A percentile compares a stretch with the other conserved stretches of the same genome.
Conservation (phyloP, 305 asterid genomes). For the Fraxinus dipetala region DNA sequence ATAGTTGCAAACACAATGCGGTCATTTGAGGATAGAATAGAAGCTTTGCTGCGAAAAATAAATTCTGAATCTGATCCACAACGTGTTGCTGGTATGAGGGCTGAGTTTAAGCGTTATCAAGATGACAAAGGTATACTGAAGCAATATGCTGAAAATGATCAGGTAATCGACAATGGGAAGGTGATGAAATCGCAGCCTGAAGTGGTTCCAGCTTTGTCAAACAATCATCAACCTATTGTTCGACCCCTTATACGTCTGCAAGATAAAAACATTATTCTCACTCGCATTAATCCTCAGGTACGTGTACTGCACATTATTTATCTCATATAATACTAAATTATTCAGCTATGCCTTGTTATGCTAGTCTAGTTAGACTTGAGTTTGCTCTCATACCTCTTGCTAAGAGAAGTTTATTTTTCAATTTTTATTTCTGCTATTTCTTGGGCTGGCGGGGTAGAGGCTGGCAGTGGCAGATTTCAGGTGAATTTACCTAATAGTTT, state of each 20-base stretch:
- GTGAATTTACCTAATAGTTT: background rate
- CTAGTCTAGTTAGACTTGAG: background rate
- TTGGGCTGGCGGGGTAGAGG: background rate
- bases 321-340: background rate
- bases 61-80: slow-evolving; percentile 73
- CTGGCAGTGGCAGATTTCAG: background rate
- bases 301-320: slow-evolving; percentile 4
- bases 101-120: slow-evolving; percentile 86
- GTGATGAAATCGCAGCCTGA: slow-evolving; percentile 76
- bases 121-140: slow-evolving; percentile 78
- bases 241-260: slow-evolving; percentile 87
- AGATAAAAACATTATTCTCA: slow-evolving; percentile 83
- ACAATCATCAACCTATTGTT: slow-evolving; percentile 70
- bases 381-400: background rate
- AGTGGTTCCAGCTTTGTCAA: slow-evolving; percentile 79
- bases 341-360: slow-evolving; percentile 4
- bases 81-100: slow-evolving; percentile 67
- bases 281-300: slow-evolving; percentile 91
- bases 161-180: slow-evolving; percentile 81
- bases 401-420: background rate
- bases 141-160: slow-evolving; percentile 92
- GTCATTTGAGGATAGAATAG: slow-evolving; percentile 91
- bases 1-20: slow-evolving; percentile 93
- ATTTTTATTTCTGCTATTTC: background rate
- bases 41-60: slow-evolving; percentile 70